phyloP scores from a whole-genome alignment of 1,284 basidiomycete genomes.

The Quambalaria eucalypti region DNA sequence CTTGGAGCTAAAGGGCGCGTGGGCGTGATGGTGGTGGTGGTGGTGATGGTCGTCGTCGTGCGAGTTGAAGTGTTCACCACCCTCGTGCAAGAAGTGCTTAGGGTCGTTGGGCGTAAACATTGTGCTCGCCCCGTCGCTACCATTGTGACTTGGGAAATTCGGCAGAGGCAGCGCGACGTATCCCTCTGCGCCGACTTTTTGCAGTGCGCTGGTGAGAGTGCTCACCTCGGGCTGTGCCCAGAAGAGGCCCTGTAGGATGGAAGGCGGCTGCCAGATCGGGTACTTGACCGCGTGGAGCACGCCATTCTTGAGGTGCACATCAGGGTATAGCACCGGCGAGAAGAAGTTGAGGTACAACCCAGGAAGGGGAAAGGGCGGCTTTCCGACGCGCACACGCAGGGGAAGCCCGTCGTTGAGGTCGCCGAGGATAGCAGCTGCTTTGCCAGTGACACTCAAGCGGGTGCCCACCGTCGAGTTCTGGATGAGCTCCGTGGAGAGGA shows the following conservation, averaged over 20 bases:
- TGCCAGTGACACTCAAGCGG: slow-evolving; percentile 48
- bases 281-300: slow-evolving; percentile 58
- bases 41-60: slow-evolving; percentile 54
- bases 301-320: slow-evolving; percentile 51
- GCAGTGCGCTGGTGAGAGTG: slow-evolving; percentile 51
- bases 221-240: slow-evolving; percentile 53
- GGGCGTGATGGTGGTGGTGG: slow-evolving; percentile 47
- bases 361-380: slow-evolving; percentile 48
- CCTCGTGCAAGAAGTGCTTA: neutral
- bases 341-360: slow-evolving; percentile 56
- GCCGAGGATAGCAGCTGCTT: slow-evolving; percentile 40
- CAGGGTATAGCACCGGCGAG: slow-evolving; percentile 52
- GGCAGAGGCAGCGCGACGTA: slow-evolving; percentile 10
- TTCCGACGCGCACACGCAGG: slow-evolving; percentile 56
- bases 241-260: slow-evolving; percentile 58
- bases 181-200: slow-evolving; percentile 11
- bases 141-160: neutral
- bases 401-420: slow-evolving; percentile 51
- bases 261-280: slow-evolving; percentile 59
- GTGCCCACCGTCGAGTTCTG: slow-evolving; percentile 59
- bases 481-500: slow-evolving; percentile 51
- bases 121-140: neutral
- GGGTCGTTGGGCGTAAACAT: too few relatives aligned
- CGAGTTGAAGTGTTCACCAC: slow-evolving; percentile 48
- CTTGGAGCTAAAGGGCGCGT: slow-evolving; percentile 42